phyloP scores from a whole-genome alignment of 2,329 filamentous ascomycete genomes.

The Trichoderma guizhouense region DNA sequence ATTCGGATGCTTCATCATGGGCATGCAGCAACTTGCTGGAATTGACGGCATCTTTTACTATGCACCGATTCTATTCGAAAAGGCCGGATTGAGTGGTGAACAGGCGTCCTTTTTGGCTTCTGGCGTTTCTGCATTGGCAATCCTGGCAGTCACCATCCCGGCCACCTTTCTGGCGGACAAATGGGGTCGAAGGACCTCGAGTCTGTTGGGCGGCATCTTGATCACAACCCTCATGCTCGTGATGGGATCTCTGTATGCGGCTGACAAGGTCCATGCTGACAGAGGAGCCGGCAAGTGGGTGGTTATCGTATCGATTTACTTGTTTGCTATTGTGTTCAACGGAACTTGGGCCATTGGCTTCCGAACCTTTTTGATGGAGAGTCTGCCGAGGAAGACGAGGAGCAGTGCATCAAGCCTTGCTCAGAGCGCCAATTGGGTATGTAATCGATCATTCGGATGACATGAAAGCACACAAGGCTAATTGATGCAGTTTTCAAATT shows the following conservation, averaged over 20 bases:
- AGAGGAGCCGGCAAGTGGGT: constrained; percentile 45
- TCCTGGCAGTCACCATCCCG: constrained; percentile 52
- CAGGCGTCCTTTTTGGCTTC: constrained; percentile 56
- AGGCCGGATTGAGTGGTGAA: constrained; percentile 54
- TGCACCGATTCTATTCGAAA: constrained; percentile 56
- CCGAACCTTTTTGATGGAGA: constrained; percentile 54
- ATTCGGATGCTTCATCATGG: constrained; percentile 56
- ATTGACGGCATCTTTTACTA: constrained; percentile 63
- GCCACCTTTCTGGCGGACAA: constrained; percentile 53
- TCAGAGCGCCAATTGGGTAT: constrained; percentile 51
- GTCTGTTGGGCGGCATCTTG: constrained; percentile 49
- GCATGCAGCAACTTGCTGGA: constrained; percentile 56
- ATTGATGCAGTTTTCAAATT: constrained; percentile 38
- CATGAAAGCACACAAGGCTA: not conserved
- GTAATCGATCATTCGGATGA: not conserved
- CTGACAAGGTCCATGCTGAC: constrained; percentile 35
- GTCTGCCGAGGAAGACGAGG: constrained; percentile 52
- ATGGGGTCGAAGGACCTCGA: constrained; percentile 53
- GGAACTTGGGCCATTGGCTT: constrained; percentile 52
- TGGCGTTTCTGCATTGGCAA: constrained; percentile 55
- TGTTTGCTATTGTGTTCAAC: constrained; percentile 45
- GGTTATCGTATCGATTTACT: constrained; percentile 49
- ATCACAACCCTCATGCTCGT: constrained; percentile 51
- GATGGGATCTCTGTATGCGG: constrained; percentile 51
- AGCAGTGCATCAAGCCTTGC: constrained; percentile 53